Evolutionary conservation across 352 stramenopile genomes (phyloP), one percentile per base, ranked within the genome.

Genomic region (Phytophthora litchii): DNA sequence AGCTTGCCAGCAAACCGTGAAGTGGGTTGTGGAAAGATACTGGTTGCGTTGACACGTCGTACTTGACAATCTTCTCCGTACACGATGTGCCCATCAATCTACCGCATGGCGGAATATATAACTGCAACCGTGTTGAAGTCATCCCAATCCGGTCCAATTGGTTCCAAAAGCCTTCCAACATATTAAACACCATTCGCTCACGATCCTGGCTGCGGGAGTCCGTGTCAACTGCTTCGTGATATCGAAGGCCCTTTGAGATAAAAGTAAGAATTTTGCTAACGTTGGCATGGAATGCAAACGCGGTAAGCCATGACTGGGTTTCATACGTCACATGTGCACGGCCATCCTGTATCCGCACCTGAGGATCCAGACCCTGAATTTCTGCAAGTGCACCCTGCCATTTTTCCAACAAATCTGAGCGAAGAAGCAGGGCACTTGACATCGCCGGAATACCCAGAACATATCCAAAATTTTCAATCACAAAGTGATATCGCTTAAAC

Each of bases 241-340:
- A 80, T 13, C 81, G 83, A 21, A 92, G 41, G 0, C 79, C 79
- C 53, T 88, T 91, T 6, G 76, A 76, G 8, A 91, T 67, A 6
- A 86, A 75, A 2, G 78, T 81, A 14, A 84, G 37, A 16, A 91
- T 67, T 37, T 86, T 86, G 32, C 77, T 91, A 36, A 89, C 70
- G 35, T 79, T 84, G 7, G 79, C 83, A 37, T 91, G 84, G 49
- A 99, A 87, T 17, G 86, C 89, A 77, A 98, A 98, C 0, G 96
- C 95, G 6, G 90, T 89, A 29, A 98, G 72, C 94, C 95, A 99
- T 31, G 89, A 70, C 52, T 95, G 87, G 4, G 94, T 95, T 72
- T 99, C 95, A 56, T 95, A 99, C 54, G 98, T 97, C 13, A 99
- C 92, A 62, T 99, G 95, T 3, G 79, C 73, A 29, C 89, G 67